A percentile compares a stretch with the other conserved stretches of the same genome.
These are phyloP conservation scores for Toxicodendron radicans DNA, from an alignment of 345 rosid genomes.

Conservation along the genomic window DNA sequence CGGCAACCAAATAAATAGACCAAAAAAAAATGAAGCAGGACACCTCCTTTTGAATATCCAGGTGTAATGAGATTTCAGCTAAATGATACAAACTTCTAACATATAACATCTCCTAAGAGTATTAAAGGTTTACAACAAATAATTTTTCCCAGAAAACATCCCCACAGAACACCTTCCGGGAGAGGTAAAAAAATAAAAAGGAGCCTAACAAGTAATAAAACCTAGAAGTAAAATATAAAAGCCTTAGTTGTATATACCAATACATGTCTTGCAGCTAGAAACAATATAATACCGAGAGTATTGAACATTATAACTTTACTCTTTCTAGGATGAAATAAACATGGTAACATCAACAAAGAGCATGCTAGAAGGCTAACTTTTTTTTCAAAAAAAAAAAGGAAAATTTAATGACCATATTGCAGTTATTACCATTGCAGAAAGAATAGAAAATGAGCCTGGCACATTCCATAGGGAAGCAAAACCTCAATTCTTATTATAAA, in stretches of 20 bases:
- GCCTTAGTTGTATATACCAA: too few relatives aligned
- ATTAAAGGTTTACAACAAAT: background rate
- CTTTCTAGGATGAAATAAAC: too few relatives aligned
- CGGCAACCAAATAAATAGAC: background rate
- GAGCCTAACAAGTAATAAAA: background rate
- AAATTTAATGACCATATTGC: background rate
- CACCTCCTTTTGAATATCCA: too few relatives aligned
- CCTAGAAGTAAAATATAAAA: too few relatives aligned
- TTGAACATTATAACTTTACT: too few relatives aligned
- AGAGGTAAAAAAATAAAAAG: too few relatives aligned
- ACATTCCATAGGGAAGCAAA: conserved; percentile 1
- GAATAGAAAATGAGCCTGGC: background rate
- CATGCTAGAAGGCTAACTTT: too few relatives aligned
- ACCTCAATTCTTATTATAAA: background rate
- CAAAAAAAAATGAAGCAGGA: background rate
- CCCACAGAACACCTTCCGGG: background rate
- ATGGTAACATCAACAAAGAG: too few relatives aligned
- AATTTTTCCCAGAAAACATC: background rate
- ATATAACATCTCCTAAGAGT: background rate
- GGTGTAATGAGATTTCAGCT: too few relatives aligned
- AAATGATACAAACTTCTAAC: background rate
- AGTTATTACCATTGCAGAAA: background rate
- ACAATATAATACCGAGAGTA: too few relatives aligned
- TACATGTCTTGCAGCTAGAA: too few relatives aligned
- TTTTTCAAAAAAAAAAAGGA: too few relatives aligned